Evolutionary conservation across 2,329 filamentous ascomycete species (phyloP), one percentile per base, ranked within the genome.

Genomic region (Microsporum ferrugineum): DNA sequence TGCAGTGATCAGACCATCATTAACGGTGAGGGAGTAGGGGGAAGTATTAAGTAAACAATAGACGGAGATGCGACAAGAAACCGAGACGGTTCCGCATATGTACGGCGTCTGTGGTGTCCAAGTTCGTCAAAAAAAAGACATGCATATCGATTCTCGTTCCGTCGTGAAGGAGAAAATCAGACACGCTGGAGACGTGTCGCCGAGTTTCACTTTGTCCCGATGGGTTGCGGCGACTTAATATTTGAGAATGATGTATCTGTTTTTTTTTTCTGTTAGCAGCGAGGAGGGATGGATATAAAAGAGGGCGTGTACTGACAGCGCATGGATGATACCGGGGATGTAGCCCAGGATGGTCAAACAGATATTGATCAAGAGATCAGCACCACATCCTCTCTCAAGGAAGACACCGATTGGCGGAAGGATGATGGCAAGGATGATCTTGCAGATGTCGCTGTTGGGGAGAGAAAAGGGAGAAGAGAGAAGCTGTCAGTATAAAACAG

Each of bases 281-380:
- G 10, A 5, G 58, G 17, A 23, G 38, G 45, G 7, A 36, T 36
- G 34, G 17, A 39, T 47, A 12, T 39, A 39, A 14, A 17, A 12
- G n/a, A 60, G 31, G 31, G 36, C 57, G 31, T 38, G 61, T 62
- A 83, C 84, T 66, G 84, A 95, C 79, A 95, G 78, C 64, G 91
- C 91, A 80, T 96, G 91, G 75, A 95, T 89, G 79, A 95, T 91
- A 76, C 90, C 88, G 66, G 87, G 88, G 70, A 91, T 82, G 76
- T 84, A 86, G 76, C 83, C 85, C 68, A 90, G 80, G 68, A 89
- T 84, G 69, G 89, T 95, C 77, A 95, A 79, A 71, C 91, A 82
- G 76, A 95, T 89, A 86, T 95, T 95, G 84, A 96, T 95, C 77
- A 92, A 80, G 71, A 96, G 80, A 74, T 95, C 89, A 67, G 86